Base-by-base conservation (phyloP, 139 green algal genomes). In the Chlamydomonas schloesseri region DNA sequence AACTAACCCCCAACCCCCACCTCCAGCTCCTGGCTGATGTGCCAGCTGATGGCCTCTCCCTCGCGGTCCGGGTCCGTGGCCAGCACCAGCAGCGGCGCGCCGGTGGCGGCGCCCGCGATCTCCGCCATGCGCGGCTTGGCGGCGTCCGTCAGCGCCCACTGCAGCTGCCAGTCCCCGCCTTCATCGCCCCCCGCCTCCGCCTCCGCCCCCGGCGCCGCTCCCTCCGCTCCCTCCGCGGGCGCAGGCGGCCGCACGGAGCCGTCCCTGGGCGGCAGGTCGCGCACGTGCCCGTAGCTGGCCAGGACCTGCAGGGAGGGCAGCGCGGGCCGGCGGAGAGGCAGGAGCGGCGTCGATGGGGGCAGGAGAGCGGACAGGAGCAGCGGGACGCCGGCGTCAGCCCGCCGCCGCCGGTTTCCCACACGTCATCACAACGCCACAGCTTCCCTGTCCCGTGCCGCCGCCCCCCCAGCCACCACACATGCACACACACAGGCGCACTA, bases 41-140 rank as follows among this genome's bases (percentile, higher is more conserved):
- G 97, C 97, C 97, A 99, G 33, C 93, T 93, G 69, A 99, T 99
- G 84, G 96, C 97, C 92, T 99, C 97, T 3, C 97, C 97, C 90
- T 98, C 96, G 5, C 96, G 80, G 90, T 99, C 97, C 10, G 97
- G 97, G 86, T 99, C 97, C 0, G 96, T 99, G 20, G 97, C 97
- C 79, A 99, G 91, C 36, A 99, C 31, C n/a, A 99, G 73, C 31
- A 79, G 46, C 21, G 79, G 34, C 15, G 81, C 21, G 55, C 55
- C 55, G 9, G 55, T 62, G 55, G 55, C 55, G 55, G 55, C 55
- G 20, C 42, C 47, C 37, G 76, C 74, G 36, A 97, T 93, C 14
- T 67, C 90, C 37, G 47, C 47, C 67, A 96, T 37, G 9, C 83
- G 73, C 0, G 29, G 55, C 42, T 81, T 76, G 18, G 88, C 88